Conservation (phyloP, 2,329 filamentous ascomycete species). For the Orbilia blumenaviensis region DNA sequence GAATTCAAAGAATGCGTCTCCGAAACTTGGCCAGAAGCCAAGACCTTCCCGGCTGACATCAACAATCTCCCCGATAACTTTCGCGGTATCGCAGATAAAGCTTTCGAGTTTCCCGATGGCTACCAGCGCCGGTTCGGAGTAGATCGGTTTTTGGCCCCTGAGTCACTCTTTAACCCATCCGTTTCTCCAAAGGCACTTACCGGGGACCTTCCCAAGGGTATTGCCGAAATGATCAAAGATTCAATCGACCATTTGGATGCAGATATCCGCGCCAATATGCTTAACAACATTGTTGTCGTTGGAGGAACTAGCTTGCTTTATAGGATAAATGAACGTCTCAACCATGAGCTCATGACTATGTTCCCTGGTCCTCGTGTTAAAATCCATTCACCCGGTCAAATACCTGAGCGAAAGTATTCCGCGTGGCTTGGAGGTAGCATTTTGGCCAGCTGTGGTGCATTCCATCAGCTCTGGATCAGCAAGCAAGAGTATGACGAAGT, state of each 20-base stretch:
- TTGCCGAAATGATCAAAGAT: conserved; percentile 71
- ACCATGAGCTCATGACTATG: conserved; percentile 80
- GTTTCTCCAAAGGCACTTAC: conserved; percentile 37
- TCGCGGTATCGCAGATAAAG: conserved; percentile 59
- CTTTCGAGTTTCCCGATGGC: conserved; percentile 97
- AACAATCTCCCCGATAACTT: conserved; percentile 51
- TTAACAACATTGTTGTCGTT: conserved; percentile 91
- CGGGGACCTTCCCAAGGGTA: conserved; percentile 42
- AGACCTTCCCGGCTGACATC: conserved; percentile 62
- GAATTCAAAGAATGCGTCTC: conserved; percentile 99
- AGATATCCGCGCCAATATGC: conserved; percentile 81
- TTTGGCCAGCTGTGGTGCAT: conserved; percentile 90
- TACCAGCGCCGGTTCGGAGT: conserved; percentile 90
- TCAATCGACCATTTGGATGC: conserved; percentile 84
- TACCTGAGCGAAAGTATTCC: conserved; percentile 87
- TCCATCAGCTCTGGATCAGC: conserved; percentile 99
- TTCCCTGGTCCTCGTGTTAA: conserved; percentile 88
- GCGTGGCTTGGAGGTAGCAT: conserved; percentile 98
- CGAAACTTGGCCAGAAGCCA: conserved; percentile 79
- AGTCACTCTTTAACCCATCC: conserved; percentile 89
- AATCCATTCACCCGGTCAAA: conserved; percentile 84
- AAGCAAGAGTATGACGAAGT: conserved; percentile 98
- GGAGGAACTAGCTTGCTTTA: conserved; percentile 87
- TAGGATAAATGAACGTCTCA: conserved; percentile 89
- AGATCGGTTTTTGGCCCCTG: conserved; percentile 84